Base-by-base conservation (phyloP, 2,329 filamentous ascomycete genomes). In the Fusarium sp. region DNA sequence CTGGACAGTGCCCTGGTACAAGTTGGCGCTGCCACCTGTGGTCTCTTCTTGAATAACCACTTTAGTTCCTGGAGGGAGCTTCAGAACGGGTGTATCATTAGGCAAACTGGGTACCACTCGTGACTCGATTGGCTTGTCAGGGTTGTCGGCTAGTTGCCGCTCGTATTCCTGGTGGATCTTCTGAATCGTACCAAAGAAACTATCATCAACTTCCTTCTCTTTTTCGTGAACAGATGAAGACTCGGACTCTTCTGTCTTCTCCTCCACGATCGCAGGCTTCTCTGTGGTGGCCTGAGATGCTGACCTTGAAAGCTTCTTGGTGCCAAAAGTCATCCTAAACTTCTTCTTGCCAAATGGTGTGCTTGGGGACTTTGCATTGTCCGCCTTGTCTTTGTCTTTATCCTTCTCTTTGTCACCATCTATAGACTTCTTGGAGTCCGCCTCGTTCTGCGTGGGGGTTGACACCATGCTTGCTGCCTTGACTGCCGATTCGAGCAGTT, bases 1-100 rank as follows among this genome's bases (percentile, higher is more conserved):
- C 62, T 90, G 92, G 6, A 98, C 93, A 7, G 92, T 97, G 33
- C 96, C 95, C 77, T 96, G 89, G 79, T 98, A 99, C 16, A 98
- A 85, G 84, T 98, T 96, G 33, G 94, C 93, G 64, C 88, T 91
- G 58, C 91, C 90, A 42, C 91, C 91, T 5, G 82, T 83, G 5
- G 89, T 91, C 79, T 92, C 91, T 77, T 92, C 91, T 76, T 92
- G 91, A 54, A 93, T 89, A 59, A 92, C 91, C 50, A 93, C 87
- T 74, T 90, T 91, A 35, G 90, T 92, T 44, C 87, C 90, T 3
- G 86, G 82, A 3, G 93, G 93, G 9, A 92, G 88, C 77, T 93
- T 93, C 41, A 96, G 83, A 13, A 94, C 90, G 0, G 93, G 93
- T 3, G 93, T 94, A 71, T 96, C 93, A 68, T 87, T 90, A 3